Evolutionary conservation across 202 grass and related monocot genomes (phyloP).

Genomic region (Tripidium arundinaceum): DNA sequence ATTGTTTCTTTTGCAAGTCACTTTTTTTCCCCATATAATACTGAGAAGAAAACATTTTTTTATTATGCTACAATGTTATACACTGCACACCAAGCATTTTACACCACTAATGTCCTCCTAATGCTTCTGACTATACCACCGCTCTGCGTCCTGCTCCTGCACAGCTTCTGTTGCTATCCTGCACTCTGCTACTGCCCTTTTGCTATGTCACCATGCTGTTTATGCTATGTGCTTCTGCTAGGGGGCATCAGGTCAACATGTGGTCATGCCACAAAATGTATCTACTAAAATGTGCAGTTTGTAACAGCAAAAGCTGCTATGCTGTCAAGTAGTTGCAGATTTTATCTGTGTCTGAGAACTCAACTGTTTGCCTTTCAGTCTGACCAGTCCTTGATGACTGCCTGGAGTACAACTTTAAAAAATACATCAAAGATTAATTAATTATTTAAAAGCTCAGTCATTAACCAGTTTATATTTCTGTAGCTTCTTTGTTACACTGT

Average conservation of each 20-base stretch:
- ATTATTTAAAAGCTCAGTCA: background rate
- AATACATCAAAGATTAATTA: background rate
- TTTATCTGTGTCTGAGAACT: background rate
- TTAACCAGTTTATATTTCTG: background rate
- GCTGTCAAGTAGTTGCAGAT: conserved; percentile 7
- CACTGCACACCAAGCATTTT: background rate
- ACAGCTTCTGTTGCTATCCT: background rate
- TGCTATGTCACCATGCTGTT: background rate
- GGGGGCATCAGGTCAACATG: background rate
- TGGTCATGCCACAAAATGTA: background rate
- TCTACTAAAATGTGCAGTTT: background rate
- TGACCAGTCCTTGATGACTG: conserved; percentile 2
- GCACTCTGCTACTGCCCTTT: background rate
- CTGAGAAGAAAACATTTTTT: background rate
- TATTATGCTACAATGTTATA: background rate
- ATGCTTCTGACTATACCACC: conserved; percentile 5
- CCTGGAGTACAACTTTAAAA: background rate
- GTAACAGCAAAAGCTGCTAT: background rate
- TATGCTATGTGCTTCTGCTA: conserved; percentile 4
- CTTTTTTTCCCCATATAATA: background rate
- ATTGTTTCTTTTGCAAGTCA: background rate
- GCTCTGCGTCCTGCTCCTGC: background rate
- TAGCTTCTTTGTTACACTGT: background rate
- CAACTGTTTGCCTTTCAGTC: conserved; percentile 24
- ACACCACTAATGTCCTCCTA: background rate